Conservation (phyloP, 352 stramenopile genomes). For the Phytophthora kernoviae region DNA sequence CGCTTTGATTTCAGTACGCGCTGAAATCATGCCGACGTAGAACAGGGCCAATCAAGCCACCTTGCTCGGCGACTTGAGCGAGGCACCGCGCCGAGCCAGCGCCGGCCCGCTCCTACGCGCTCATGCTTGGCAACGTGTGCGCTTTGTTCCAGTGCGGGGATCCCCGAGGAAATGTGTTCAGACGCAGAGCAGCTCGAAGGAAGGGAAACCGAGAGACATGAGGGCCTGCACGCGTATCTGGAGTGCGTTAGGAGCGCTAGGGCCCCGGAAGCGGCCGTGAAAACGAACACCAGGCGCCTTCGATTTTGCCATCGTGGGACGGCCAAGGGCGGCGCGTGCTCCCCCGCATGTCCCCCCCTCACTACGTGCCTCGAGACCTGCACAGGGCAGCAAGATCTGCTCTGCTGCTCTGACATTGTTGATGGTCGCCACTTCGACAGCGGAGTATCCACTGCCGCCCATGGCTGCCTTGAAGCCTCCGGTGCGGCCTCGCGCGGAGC, state of each 20-base stretch:
- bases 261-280: no score
- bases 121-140: not conserved
- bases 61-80: not conserved
- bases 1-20: no score
- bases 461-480: conserved; percentile 1
- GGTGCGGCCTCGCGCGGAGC: no score
- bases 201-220: conserved; percentile 8
- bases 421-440: conserved; percentile 1
- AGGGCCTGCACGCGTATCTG: not conserved
- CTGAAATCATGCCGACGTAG: conserved; percentile 1
- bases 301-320: not conserved
- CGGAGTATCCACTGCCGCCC: not conserved
- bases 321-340: not conserved
- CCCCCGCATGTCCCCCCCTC: not conserved
- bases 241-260: not conserved
- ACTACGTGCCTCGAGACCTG: no score
- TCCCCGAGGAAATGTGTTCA: conserved; percentile 4
- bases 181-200: not conserved
- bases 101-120: not conserved
- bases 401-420: not conserved
- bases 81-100: conserved; percentile 3
- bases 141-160: not conserved
- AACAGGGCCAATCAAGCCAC: not conserved
- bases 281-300: no score
- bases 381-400: no score